Evolutionary conservation across 1,284 basidiomycete genomes (phyloP).

Genomic region (Naganishia albida): DNA sequence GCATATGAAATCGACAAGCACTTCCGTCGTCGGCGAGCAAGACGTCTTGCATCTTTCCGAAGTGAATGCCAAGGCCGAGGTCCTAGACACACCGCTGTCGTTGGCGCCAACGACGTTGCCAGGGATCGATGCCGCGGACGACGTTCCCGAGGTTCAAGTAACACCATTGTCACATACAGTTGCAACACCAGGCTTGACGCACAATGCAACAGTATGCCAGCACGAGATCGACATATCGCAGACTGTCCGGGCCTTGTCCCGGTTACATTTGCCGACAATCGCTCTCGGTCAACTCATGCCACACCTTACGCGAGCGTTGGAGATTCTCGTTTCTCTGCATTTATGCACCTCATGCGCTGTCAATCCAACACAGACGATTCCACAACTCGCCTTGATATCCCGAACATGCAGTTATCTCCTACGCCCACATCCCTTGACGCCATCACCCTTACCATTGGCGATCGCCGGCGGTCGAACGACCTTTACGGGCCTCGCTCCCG

Average conservation of each 20-base stretch:
- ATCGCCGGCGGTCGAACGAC: constrained; percentile 50
- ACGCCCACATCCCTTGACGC: constrained; percentile 44
- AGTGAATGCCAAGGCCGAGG: not conserved
- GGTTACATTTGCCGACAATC: not conserved
- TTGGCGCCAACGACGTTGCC: not conserved
- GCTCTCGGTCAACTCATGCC: constrained; percentile 26
- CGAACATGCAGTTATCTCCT: constrained; percentile 51
- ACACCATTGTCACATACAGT: constrained; percentile 2
- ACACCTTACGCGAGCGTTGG: constrained; percentile 28
- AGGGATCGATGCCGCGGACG: not conserved
- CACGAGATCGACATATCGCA: constrained; percentile 26
- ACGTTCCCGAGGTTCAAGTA: not conserved
- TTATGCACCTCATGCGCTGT: constrained; percentile 44
- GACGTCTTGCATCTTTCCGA: not conserved
- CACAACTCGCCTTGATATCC: constrained; percentile 52
- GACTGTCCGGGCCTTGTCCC: constrained; percentile 16
- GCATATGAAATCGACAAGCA: constrained; percentile 4
- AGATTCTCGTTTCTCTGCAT: constrained; percentile 11
- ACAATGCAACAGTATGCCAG: constrained; percentile 13
- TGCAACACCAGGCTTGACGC: constrained; percentile 1
- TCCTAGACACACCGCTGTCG: constrained; percentile 6
- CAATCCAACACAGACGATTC: constrained; percentile 51
- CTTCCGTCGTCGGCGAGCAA: not conserved
- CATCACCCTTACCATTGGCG: constrained; percentile 45
- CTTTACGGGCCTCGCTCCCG: constrained; percentile 51